These are phyloP conservation scores for Rhodomyrtus psidioides DNA, from an alignment of 441 rosid species.

Conservation along the genomic window DNA sequence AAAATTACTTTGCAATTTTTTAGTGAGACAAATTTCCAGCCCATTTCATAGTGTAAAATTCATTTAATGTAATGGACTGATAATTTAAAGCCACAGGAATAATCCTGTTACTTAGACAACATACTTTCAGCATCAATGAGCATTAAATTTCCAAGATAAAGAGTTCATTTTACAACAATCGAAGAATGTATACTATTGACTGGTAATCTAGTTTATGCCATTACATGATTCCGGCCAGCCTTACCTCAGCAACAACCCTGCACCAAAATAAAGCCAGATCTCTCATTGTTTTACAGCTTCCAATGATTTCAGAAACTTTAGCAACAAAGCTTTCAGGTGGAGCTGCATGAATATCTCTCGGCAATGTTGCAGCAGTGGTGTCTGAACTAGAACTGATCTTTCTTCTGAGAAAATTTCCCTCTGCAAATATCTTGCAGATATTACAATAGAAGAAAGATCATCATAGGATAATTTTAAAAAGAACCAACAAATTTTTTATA, in stretches of 20 bases:
- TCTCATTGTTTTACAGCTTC: conserved; percentile 66
- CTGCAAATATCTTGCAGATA: conserved; percentile 72
- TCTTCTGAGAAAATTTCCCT: conserved; percentile 72
- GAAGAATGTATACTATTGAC: neutral
- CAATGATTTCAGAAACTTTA: conserved; percentile 88
- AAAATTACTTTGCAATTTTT: neutral
- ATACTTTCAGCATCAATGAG: neutral
- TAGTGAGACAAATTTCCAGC: neutral
- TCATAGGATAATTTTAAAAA: conserved; percentile 19
- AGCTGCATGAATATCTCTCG: conserved; percentile 85
- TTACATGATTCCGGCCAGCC: conserved; percentile 6
- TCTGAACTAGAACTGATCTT: conserved; percentile 41
- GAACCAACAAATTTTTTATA: neutral
- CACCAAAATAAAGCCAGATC: conserved; percentile 84
- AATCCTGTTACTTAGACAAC: neutral
- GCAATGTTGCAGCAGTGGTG: conserved; percentile 26
- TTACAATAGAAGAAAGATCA: conserved; percentile 61
- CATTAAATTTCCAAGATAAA: neutral
- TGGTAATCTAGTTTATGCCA: neutral
- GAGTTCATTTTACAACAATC: neutral
- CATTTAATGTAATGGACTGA: neutral
- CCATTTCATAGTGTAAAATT: neutral
- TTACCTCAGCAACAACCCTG: conserved; percentile 76
- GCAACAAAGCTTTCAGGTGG: conserved; percentile 72
- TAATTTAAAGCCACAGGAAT: neutral